Evolutionary conservation across 176 grass and related monocot species (phyloP), one percentile per base, ranked within the genome.

Genomic region (Cenchrus purpureus): DNA sequence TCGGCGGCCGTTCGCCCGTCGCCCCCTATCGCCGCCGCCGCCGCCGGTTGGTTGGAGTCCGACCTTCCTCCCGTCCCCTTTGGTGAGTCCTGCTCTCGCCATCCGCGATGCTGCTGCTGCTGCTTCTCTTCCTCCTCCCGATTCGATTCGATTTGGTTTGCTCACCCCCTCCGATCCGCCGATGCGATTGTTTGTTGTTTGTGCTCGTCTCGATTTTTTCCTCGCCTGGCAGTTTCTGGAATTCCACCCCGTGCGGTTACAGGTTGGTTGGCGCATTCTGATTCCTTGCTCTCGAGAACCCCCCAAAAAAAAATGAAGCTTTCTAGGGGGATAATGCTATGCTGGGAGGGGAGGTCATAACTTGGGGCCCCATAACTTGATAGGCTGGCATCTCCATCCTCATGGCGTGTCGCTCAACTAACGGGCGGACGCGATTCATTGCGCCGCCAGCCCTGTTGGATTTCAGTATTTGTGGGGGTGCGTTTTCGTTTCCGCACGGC

Each of bases 301-400:
- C 22, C 22, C 22, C 1, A 32, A 32, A 46, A 2, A 82, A 86
- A 76, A 49, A 13, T 40, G 12, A 6, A 4, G 2, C 0, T 37
- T 7, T 71, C 37, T 40, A 4, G 40, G 40, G 52, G 44, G 89
- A 84, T 91, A 87, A 73, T 59, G 55, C 48, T 10, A 9, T 52
- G 40, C 45, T 65, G 12, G 10, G 34, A 43, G 19, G 67, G 8
- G 60, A 49, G 10, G 15, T 59, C 59, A 43, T 89, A 52, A 68
- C 59, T 83, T 90, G 84, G 31, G 31, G 31, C 31, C 31, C 68
- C 59, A 43, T 89, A 52, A 68, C 59, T 83, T 90, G 84, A 79
- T 52, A 87, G 74, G 74, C 58, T 83, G 84, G 51, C 84, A 79
- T 78, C 57, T 32, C 31, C 31, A 32, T 32, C 31, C 31, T 49